Evolutionary conservation across 768 basidiomycete genomes (phyloP), one percentile per base, ranked within the genome.

Genomic region (Termitomyces sp.): DNA sequence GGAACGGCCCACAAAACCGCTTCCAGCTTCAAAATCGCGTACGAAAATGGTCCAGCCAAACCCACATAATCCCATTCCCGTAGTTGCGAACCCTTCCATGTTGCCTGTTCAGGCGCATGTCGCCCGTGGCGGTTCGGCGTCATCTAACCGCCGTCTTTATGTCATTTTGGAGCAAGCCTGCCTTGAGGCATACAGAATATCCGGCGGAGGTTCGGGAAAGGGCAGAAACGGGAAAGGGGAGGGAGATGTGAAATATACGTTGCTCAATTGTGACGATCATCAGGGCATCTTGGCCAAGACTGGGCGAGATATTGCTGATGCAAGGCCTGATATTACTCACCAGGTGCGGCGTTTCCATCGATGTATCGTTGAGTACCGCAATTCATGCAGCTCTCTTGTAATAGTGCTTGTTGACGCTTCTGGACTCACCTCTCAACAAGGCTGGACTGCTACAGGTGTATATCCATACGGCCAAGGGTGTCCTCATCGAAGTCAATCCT

Each of bases 201-300:
- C 86, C 46, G 79, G 84, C 46, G 80, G 82, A 26, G 79, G 83
- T 48, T 77, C 80, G 53, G 81, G 81, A 48, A 64, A 81, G 78
- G 70, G 81, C 69, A 70, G 84, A 77, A 66, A 76, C 36, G 70
- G 78, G 50, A 81, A 83, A 60, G 82, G 80, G 58, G 86, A 85
- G 58, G 80, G 80, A 26, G 94, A 96, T 58, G 93, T 92, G 58
- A 98, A 98, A 74, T 98, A 98, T 73, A 94, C 94, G 9, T 76
- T 99, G 58, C 73, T 99, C 63, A 99, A 99, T 73, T 98, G 97
- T 72, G 97, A 98, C 70, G 97, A 98, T 64, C 97, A 98, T 73
- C 97, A 99, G 71, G 96, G 96, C 56, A 97, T 99, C 64, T 79
- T 99, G 61, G 96, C 97, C 5, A 98, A 97, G 73, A 97, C 94